phyloP scores from a whole-genome alignment of 1,139 yeast genomes.

The Yamadazyma taylorii region DNA sequence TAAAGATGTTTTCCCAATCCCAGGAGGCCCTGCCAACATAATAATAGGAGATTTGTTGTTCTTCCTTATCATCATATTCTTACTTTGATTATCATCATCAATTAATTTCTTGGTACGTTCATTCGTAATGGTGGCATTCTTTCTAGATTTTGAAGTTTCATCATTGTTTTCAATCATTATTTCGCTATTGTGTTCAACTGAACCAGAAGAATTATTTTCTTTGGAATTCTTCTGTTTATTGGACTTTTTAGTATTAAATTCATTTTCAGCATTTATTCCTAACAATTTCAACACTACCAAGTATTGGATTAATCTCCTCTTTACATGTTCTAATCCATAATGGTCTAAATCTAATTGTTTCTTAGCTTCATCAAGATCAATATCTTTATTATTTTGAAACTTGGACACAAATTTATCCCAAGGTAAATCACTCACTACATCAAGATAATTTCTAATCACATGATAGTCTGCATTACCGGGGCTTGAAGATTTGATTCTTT shows the following conservation, averaged over 20 bases:
- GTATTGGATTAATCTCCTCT: slow-evolving; percentile 78
- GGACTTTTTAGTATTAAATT: slow-evolving; percentile 17
- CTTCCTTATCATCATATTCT: slow-evolving; percentile 25
- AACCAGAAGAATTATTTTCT: slow-evolving; percentile 3
- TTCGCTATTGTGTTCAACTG: not conserved
- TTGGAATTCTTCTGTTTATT: not conserved
- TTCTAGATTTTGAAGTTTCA: slow-evolving; percentile 31
- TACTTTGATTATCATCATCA: slow-evolving; percentile 13
- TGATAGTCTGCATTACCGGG: slow-evolving; percentile 74
- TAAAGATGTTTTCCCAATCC: slow-evolving; percentile 90
- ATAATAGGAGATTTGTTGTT: slow-evolving; percentile 68
- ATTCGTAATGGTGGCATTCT: slow-evolving; percentile 28
- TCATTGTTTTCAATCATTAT: slow-evolving; percentile 40
- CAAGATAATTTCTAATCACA: slow-evolving; percentile 69
- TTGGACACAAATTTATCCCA: slow-evolving; percentile 49
- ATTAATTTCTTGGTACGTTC: slow-evolving; percentile 20
- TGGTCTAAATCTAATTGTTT: slow-evolving; percentile 74
- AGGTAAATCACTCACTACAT: slow-evolving; percentile 68
- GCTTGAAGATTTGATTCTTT: slow-evolving; percentile 60
- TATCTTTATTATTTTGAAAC: slow-evolving; percentile 40
- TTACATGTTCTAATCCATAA: slow-evolving; percentile 80
- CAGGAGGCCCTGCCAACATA: slow-evolving; percentile 90
- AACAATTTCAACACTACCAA: slow-evolving; percentile 74
- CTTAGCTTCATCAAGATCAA: slow-evolving; percentile 58
- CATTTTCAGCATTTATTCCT: slow-evolving; percentile 38